These are phyloP conservation scores for Sutorius eximius DNA, from an alignment of 1,284 basidiomycete species.

Conservation along the genomic window DNA sequence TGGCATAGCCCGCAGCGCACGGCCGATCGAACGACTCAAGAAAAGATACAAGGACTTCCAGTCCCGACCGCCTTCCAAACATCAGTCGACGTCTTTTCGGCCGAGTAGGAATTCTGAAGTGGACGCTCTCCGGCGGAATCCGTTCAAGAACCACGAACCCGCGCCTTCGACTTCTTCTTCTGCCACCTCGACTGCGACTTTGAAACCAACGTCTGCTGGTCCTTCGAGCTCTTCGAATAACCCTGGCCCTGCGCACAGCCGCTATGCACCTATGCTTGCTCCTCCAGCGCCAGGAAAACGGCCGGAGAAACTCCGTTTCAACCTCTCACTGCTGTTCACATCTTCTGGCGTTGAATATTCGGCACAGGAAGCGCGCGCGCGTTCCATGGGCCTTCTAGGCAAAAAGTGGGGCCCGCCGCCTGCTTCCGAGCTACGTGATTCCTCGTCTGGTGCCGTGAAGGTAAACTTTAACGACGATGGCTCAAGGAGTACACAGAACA, in stretches of 20 bases:
- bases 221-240: slow-evolving; percentile 18
- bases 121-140: slow-evolving; percentile 50
- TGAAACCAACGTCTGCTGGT: slow-evolving; percentile 24
- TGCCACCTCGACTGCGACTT: slow-evolving; percentile 29
- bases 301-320: slow-evolving; percentile 66
- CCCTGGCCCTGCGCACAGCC: slow-evolving; percentile 34
- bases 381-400: slow-evolving; percentile 72
- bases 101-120: slow-evolving; percentile 32
- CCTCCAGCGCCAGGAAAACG: slow-evolving; percentile 66
- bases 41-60: slow-evolving; percentile 83
- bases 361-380: slow-evolving; percentile 72
- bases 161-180: slow-evolving; percentile 31
- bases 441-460: slow-evolving; percentile 33
- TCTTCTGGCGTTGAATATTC: slow-evolving; percentile 69
- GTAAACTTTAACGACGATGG: slow-evolving; percentile 58
- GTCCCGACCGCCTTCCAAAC: slow-evolving; percentile 42
- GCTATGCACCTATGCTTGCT: slow-evolving; percentile 68
- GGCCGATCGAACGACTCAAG: slow-evolving; percentile 85
- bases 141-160: slow-evolving; percentile 51
- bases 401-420: slow-evolving; percentile 79
- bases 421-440: slow-evolving; percentile 40
- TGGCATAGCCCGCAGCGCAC: slow-evolving; percentile 80
- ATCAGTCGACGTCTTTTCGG: slow-evolving; percentile 26
- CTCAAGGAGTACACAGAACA: slow-evolving; percentile 43
- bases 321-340: slow-evolving; percentile 66